These are phyloP conservation scores for Artemisia argyi DNA, from an alignment of 129 eudicot genomes.

Conservation along the genomic window DNA sequence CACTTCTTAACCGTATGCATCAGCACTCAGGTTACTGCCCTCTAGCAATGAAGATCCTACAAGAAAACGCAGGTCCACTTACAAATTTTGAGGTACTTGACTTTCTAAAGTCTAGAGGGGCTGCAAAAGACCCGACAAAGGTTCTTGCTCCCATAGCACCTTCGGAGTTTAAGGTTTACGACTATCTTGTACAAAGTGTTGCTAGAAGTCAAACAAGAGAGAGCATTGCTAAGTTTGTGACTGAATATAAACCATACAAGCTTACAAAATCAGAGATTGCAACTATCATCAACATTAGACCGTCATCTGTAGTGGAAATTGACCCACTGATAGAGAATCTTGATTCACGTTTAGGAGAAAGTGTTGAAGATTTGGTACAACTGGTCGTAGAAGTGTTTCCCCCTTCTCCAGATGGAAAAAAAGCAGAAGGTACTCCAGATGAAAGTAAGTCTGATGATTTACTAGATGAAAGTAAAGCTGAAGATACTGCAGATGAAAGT, in stretches of 20 bases:
- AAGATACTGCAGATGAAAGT: too few relatives aligned
- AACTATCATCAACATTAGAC: constrained; percentile 66
- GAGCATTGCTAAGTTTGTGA: constrained; percentile 42
- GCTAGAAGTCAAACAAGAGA: constrained; percentile 68
- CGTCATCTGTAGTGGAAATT: constrained; percentile 55
- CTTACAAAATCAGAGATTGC: constrained; percentile 66
- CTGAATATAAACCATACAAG: constrained; percentile 48
- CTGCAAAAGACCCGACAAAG: constrained; percentile 71
- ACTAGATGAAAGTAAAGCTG: constrained; percentile 18
- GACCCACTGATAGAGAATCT: constrained; percentile 46
- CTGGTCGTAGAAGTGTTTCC: constrained; percentile 52
- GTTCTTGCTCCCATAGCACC: constrained; percentile 66
- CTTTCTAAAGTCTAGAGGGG: constrained; percentile 74
- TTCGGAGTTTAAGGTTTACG: constrained; percentile 82
- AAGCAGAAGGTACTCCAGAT: too few relatives aligned
- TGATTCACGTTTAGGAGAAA: constrained; percentile 51
- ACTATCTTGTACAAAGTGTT: constrained; percentile 53
- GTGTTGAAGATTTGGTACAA: constrained; percentile 45
- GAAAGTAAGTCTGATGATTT: too few relatives aligned
- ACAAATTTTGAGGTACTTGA: constrained; percentile 89
- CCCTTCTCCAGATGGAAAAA: constrained; percentile 32
- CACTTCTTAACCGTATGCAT: too few relatives aligned
- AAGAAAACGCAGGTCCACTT: constrained; percentile 59
- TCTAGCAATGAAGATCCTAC: constrained; percentile 26
- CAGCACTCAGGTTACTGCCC: too few relatives aligned